phyloP scores from a whole-genome alignment of 192 early-diverging fungal species.

The Phycomyces blakesleeanus region DNA sequence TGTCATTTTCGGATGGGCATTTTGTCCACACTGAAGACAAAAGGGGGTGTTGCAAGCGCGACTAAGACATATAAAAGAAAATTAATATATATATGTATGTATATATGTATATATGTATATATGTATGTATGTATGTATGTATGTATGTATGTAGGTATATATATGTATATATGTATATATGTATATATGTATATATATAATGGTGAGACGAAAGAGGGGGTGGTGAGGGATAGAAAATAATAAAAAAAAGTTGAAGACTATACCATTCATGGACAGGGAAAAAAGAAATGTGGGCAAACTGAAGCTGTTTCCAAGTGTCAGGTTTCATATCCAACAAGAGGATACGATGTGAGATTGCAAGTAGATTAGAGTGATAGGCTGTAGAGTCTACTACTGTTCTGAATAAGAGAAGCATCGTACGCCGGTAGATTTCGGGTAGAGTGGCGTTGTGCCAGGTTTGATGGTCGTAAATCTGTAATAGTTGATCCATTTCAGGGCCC shows the following conservation, averaged over 20 bases:
- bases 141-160: too few species aligned
- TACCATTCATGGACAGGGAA: slow-evolving; percentile 51
- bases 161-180: too few species aligned
- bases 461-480: slow-evolving; percentile 1
- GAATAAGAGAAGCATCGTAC: slow-evolving; percentile 3
- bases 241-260: not conserved
- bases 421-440: slow-evolving; percentile 9
- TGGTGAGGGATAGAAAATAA: not conserved
- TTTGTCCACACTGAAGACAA: slow-evolving; percentile 51
- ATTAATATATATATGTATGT: too few species aligned
- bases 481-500: slow-evolving; percentile 3
- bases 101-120: too few species aligned
- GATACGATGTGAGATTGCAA: slow-evolving; percentile 2
- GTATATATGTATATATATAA: too few species aligned
- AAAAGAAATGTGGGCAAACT: slow-evolving; percentile 52
- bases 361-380: not conserved
- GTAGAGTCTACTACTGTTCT: not conserved
- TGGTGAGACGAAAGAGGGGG: slow-evolving; percentile 2
- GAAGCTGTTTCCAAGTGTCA: slow-evolving; percentile 53
- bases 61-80: slow-evolving; percentile 25
- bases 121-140: too few species aligned
- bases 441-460: slow-evolving; percentile 11
- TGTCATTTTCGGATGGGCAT: slow-evolving; percentile 32
- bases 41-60: slow-evolving; percentile 34
- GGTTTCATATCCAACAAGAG: slow-evolving; percentile 18